Evolutionary conservation across 805 yeast species (phyloP), one percentile per base, ranked within the genome.

Genomic region (Ogataea ramenticola): DNA sequence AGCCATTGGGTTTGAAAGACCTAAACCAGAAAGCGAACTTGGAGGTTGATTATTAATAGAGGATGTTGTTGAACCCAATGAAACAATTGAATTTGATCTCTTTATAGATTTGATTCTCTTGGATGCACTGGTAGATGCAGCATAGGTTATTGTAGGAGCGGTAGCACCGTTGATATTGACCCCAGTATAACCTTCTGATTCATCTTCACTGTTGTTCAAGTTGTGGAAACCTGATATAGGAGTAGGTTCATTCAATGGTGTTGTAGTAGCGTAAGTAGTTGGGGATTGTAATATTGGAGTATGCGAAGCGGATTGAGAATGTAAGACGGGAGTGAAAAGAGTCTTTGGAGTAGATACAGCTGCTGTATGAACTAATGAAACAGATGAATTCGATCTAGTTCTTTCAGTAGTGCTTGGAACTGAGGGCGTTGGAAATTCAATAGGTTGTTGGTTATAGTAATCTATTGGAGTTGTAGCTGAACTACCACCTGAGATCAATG

Each of bases 31-130:
- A 59, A 56, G 1, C 56, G 55, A 17, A 26, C 43, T 21, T 49
- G 55, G 10, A 50, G 32, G 33, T 26, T 45, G 26, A 14, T 6
- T n/a, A n/a, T n/a, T 21, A 6, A 57, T 52, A 1, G 52, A 44
- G 8, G 48, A 43, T 9, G 64, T 59, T 2, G 32, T 20, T 20
- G 43, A 19, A 26, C 39, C 20, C 32, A 58, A 31, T 2, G 64
- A 60, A 12, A 54, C 53, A 10, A 57, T 54, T 4, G 65, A 60
- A 41, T 49, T 56, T 3, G 65, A 53, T 40, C 65, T 46, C 44
- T 50, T 54, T 24, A 58, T 29, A 8, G 60, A 42, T 43, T 59
- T 59, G 46, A 56, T 46, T 35, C 54, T 55, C 46, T 58, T 59
- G 3, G 61, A 56, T 17, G 43, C 27, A 21, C 31, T 38, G 3